Base-by-base conservation (phyloP, 169 alveolate species). In the Plasmodium malariae region DNA sequence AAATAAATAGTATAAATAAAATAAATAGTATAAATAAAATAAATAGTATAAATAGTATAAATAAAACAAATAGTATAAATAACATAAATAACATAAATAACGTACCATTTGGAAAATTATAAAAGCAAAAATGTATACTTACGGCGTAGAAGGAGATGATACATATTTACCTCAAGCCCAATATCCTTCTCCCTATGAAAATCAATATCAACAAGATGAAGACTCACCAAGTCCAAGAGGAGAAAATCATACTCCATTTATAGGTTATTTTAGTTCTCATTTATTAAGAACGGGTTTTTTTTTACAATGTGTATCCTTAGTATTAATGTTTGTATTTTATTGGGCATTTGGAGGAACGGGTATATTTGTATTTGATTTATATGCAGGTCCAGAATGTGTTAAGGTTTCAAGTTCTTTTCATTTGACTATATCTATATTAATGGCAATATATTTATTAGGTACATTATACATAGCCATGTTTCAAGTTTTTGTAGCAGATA, bases 321-420 rank as follows among this genome's bases (percentile, higher is more conserved):
- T 94, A 45, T 80, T 95, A 48, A 95, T 94, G 97, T 88, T 95
- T 80, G 71, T 95, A 68, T 93, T 95, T 93, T 95, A 93, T 86
- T 76, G 97, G 95, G 96, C 95, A 43, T 95, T 93, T 55, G 97
- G 97, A 14, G 97, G 97, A 6, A 92, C 92, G 19, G 97, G 97
- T 11, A 68, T 95, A 30, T 95, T 94, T 86, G 93, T 93, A 40
- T 93, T 93, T 80, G 97, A 95, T 87, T 88, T 93, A 28, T 95
- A 93, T 69, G 97, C 96, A 45, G 97, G 95, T 28, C 96, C 97
- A 0, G 97, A 95, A 71, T 89, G 95, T 51, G 96, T 95, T 28
- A 94, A 93, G 73, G 92, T 92, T 7, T 93, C 96, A 14, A 85
- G 93, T 55, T 88, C 97, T 40, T 95, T 93, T 90, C 96, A 93